Evolutionary conservation across 2,329 filamentous ascomycete genomes (phyloP).

Genomic region (Exophiala mesophila): DNA sequence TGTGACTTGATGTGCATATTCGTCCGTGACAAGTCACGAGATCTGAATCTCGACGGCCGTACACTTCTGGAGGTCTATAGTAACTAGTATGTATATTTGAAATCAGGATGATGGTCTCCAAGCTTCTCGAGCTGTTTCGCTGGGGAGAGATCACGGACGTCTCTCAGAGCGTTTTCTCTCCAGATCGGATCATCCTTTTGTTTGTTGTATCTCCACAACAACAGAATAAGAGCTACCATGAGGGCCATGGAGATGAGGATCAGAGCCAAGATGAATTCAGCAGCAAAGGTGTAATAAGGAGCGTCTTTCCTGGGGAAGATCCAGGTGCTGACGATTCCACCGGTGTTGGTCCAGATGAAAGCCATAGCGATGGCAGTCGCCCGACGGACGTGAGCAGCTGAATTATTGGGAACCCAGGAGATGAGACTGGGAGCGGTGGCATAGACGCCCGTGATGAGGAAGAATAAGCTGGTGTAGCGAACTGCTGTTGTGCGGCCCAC

Average conservation of each 20-base stretch:
- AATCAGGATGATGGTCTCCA: conserved; percentile 1
- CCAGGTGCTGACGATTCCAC: conserved; percentile 47
- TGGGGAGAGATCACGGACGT: not conserved
- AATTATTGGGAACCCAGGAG: conserved; percentile 67
- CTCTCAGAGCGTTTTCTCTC: not conserved
- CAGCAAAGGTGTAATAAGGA: conserved; percentile 3
- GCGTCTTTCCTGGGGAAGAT: conserved; percentile 3
- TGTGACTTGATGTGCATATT: too few relatives aligned
- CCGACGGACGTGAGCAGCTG: conserved; percentile 64
- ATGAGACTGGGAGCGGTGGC: conserved; percentile 52
- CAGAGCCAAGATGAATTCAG: conserved; percentile 2
- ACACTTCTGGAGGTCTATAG: not conserved
- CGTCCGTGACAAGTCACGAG: too few relatives aligned
- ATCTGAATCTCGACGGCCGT: not conserved
- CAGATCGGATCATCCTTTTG: not conserved
- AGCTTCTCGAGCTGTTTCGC: not conserved
- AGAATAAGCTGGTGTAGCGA: conserved; percentile 57
- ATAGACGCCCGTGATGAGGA: conserved; percentile 63
- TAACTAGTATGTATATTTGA: conserved; percentile 3
- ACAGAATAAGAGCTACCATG: not conserved
- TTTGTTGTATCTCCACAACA: not conserved
- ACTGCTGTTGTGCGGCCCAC: conserved; percentile 50
- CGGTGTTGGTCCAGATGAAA: conserved; percentile 65
- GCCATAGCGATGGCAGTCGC: conserved; percentile 66
- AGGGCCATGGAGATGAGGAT: not conserved